Percentiles rank a stretch among this genome's conserved stretches.
phyloP scores from a whole-genome alignment of 2,329 filamentous ascomycete genomes.

The Hypoxylon sp. region DNA sequence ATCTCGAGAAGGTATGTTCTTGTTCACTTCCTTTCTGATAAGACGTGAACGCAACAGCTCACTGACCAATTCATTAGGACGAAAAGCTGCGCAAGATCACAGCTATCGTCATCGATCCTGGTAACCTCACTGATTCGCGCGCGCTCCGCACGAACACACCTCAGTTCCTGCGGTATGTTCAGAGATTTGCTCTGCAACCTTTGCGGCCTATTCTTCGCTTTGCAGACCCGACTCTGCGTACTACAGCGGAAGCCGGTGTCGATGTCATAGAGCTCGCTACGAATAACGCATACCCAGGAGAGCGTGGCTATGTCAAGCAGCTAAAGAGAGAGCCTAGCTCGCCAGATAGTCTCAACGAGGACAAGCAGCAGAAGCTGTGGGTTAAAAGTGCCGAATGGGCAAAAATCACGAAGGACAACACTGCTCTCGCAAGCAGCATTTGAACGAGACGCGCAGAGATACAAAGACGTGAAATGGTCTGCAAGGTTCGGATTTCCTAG shows the following conservation, averaged over 20 bases:
- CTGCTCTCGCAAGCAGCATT: constrained; percentile 28
- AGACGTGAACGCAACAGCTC: neutral
- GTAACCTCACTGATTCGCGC: constrained; percentile 53
- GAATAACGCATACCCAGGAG: constrained; percentile 48
- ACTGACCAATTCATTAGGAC: constrained; percentile 35
- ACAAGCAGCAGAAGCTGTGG: constrained; percentile 47
- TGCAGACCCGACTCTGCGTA: constrained; percentile 52
- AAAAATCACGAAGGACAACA: constrained; percentile 42
- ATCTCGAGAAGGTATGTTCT: constrained; percentile 47
- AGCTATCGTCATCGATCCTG: constrained; percentile 47
- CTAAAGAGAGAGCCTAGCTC: constrained; percentile 43
- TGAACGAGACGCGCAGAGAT: constrained; percentile 7
- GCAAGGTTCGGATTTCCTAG: neutral
- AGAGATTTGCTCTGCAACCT: constrained; percentile 47
- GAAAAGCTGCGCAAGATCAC: constrained; percentile 47
- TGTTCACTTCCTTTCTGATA: neutral
- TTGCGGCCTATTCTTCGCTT: constrained; percentile 49
- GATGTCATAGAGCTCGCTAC: constrained; percentile 38
- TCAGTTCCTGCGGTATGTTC: constrained; percentile 42
- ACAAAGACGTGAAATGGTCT: neutral
- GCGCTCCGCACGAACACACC: constrained; percentile 54
- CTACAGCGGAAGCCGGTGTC: constrained; percentile 47
- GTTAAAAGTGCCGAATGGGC: constrained; percentile 47
- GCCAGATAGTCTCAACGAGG: constrained; percentile 41
- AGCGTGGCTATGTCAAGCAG: constrained; percentile 53